phyloP scores from a whole-genome alignment of 306 rosid genomes.

The Myrica gale region DNA sequence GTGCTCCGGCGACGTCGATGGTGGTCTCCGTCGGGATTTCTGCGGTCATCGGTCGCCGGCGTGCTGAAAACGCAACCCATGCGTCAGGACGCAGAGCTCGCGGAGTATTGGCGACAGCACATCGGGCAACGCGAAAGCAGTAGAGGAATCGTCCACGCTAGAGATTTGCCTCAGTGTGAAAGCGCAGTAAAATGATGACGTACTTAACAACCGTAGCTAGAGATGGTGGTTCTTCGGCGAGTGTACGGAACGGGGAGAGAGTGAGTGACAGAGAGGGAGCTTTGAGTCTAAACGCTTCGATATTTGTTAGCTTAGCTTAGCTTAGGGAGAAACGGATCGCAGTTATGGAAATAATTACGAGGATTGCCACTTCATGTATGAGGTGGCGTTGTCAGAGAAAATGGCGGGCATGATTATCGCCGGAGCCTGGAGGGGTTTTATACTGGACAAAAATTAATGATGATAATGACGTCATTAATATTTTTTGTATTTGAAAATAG shows the following conservation, averaged over 20 bases:
- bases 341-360: conserved; percentile 28
- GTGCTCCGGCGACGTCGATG: conserved; percentile 33
- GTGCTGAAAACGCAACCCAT: conserved; percentile 91
- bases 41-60: conserved; percentile 25
- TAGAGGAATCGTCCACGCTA: background rate
- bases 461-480: conserved; percentile 30
- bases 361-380: conserved; percentile 47
- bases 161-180: background rate
- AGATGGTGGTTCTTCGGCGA: conserved; percentile 18
- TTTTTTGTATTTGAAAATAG: background rate
- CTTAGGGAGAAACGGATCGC: conserved; percentile 24
- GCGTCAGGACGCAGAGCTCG: conserved; percentile 40
- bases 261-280: background rate
- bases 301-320: conserved; percentile 15
- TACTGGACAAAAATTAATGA: background rate
- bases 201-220: background rate
- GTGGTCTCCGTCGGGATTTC: conserved; percentile 20
- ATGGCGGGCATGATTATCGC: conserved; percentile 20
- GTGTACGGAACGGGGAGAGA: conserved; percentile 8
- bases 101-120: conserved; percentile 29
- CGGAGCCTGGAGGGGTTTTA: background rate
- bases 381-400: conserved; percentile 42
- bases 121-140: conserved; percentile 21
- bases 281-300: background rate
- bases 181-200: background rate